Base-by-base conservation (phyloP, 1,284 basidiomycete genomes). In the Irpex rosettiformis region DNA sequence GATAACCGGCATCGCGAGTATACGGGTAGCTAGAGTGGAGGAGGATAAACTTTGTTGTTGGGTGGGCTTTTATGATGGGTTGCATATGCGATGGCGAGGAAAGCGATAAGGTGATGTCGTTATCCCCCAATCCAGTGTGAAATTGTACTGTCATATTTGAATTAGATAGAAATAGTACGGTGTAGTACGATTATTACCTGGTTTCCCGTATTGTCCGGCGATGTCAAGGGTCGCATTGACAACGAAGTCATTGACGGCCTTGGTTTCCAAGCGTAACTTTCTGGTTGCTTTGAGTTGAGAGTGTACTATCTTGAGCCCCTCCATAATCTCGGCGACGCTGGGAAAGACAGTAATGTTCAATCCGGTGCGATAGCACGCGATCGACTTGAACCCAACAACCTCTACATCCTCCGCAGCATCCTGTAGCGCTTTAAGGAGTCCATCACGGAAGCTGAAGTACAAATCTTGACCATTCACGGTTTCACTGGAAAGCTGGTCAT, bases 101-200 rank as follows among this genome's bases (percentile, higher is more conserved):
- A 4, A 75, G 77, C 13, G 73, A 64, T 25, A 91, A 74, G n/a
- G 70, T 76, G 51, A 92, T 80, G 60, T 91, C 87, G 58, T 79
- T 83, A 66, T 92, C 89, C 4, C 89, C 90, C 0, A 91, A 75
- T 24, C 89, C 89, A 4, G 88, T 91, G 66, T 91, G 89, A 69
- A 92, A 92, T 73, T 91, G 89, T 7, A 91, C 89, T 89, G 58
- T 22, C 53, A 25, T 27, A 7, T 3, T 33, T 0, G 18, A n/a
- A n/a, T n/a, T n/a, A n/a, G 42, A 42, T 3, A 3, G n/a, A 30
- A 2, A 43, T 49, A 27, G 25, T 30, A 48, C 22, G 13, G 10
- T 16, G 16, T 37, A 37, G 25, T 48, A 6, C 51, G 45, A 2
- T 28, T 3, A 24, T 25, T 65, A 87, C 88, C 81, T 54, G 88